A percentile compares a stretch with the other conserved stretches of the same genome.
These are phyloP conservation scores for Paramarasmius palmivorus DNA, from an alignment of 1,284 basidiomycete species.

Conservation along the genomic window DNA sequence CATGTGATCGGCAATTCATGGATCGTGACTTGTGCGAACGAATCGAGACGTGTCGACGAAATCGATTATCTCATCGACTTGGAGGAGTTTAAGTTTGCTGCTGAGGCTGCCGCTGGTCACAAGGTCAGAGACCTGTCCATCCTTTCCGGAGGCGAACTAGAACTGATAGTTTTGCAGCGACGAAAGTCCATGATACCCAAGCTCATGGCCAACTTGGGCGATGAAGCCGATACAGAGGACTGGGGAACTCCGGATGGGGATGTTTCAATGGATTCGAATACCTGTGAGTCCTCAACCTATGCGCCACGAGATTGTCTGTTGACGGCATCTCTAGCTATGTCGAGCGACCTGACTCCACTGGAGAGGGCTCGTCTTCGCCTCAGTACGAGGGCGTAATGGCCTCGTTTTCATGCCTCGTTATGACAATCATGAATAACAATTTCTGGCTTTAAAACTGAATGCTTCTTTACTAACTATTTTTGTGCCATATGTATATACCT, in stretches of 20 bases:
- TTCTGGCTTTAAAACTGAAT: neutral
- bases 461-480: neutral
- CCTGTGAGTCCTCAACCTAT: constrained; percentile 37
- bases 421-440: neutral
- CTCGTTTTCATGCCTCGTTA: neutral
- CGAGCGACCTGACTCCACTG: constrained; percentile 54
- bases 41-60: constrained; percentile 66
- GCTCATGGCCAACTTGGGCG: constrained; percentile 35
- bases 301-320: neutral
- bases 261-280: constrained; percentile 43
- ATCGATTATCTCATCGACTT: constrained; percentile 68
- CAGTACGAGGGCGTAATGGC: constrained; percentile 30
- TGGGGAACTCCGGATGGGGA: constrained; percentile 32
- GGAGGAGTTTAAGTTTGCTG: constrained; percentile 65
- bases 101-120: constrained; percentile 33
- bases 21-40: constrained; percentile 86
- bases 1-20: constrained; percentile 87
- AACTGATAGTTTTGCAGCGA: constrained; percentile 30
- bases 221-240: constrained; percentile 26
- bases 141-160: constrained; percentile 3
- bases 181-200: constrained; percentile 69
- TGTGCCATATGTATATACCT: too few species aligned
- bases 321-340: constrained; percentile 27
- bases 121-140: constrained; percentile 48
- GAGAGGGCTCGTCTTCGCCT: constrained; percentile 55